phyloP scores from a whole-genome alignment of 1,284 basidiomycete species.

The Tilletia horrida region DNA sequence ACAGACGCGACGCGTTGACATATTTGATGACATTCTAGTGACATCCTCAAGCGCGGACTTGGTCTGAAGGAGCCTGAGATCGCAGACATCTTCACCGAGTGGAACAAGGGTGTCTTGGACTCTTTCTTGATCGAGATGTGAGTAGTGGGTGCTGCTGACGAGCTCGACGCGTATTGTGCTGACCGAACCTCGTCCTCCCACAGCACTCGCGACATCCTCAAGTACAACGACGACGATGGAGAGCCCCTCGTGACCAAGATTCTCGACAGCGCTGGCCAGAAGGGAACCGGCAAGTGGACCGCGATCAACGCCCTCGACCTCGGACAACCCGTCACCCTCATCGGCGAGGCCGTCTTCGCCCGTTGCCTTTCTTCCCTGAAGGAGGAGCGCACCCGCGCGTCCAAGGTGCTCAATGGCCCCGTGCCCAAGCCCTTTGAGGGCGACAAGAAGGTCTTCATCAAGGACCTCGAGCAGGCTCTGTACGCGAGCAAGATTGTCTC shows the following conservation, averaged over 20 bases:
- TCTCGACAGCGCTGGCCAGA: conserved; percentile 80
- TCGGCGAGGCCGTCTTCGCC: conserved; percentile 98
- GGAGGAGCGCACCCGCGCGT: conserved; percentile 89
- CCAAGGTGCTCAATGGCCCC: conserved; percentile 84
- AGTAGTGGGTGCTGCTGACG: neutral
- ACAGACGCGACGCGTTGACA: neutral
- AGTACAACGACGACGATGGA: conserved; percentile 85
- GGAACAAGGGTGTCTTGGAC: conserved; percentile 99
- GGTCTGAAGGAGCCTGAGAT: conserved; percentile 62
- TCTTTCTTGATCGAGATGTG: conserved; percentile 96
- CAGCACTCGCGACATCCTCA: conserved; percentile 44
- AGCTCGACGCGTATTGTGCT: no score
- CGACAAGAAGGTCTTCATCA: conserved; percentile 98
- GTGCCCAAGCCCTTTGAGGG: conserved; percentile 89
- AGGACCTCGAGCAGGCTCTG: conserved; percentile 96
- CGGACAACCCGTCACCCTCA: conserved; percentile 84
- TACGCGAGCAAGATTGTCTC: conserved; percentile 90
- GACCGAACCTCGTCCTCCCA: no score
- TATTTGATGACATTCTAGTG: conserved; percentile 7
- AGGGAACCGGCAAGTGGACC: conserved; percentile 99
- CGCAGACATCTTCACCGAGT: conserved; percentile 59
- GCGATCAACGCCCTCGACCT: conserved; percentile 96
- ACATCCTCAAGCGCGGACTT: conserved; percentile 95
- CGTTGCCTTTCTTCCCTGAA: conserved; percentile 97
- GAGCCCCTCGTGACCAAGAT: conserved; percentile 87